These are phyloP conservation scores for Grosmannia serpens DNA, from an alignment of 2,329 filamentous ascomycete species.

Conservation along the genomic window DNA sequence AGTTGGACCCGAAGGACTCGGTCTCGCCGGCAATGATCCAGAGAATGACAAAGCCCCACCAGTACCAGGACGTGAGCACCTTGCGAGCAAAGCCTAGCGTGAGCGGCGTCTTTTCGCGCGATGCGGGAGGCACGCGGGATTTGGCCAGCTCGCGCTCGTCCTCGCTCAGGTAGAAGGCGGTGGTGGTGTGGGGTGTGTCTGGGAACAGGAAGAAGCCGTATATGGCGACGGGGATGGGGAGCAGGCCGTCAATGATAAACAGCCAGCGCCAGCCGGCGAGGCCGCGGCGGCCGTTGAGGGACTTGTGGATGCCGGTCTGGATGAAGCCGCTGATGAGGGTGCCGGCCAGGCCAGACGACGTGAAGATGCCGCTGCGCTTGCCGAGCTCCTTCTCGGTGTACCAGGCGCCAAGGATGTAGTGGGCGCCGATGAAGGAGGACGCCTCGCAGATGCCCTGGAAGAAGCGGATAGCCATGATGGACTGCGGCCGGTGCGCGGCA, in stretches of 20 bases:
- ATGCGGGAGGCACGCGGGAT: conserved; percentile 23
- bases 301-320: conserved; percentile 39
- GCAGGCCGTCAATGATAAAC: conserved; percentile 40
- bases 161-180: conserved; percentile 34
- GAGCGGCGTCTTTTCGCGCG: conserved; percentile 16
- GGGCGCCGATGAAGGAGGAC: conserved; percentile 44
- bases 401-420: conserved; percentile 51
- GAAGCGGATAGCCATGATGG: conserved; percentile 50
- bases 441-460: conserved; percentile 44
- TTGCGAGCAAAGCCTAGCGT: conserved; percentile 36
- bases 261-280: conserved; percentile 45
- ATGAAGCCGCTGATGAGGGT: conserved; percentile 53
- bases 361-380: conserved; percentile 51
- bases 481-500: conserved; percentile 33
- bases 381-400: conserved; percentile 50
- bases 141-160: conserved; percentile 24
- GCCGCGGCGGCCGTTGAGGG: conserved; percentile 33
- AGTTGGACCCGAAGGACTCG: conserved; percentile 58
- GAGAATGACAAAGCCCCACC: conserved; percentile 54
- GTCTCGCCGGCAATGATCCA: conserved; percentile 63
- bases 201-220: conserved; percentile 44
- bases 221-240: conserved; percentile 43
- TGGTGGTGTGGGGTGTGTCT: conserved; percentile 37
- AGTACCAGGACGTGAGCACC: conserved; percentile 49
- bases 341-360: conserved; percentile 45